Percentiles rank a stretch among this genome's conserved stretches.
Conservation (phyloP, 441 rosid genomes). For the Mallotus japonicus region DNA sequence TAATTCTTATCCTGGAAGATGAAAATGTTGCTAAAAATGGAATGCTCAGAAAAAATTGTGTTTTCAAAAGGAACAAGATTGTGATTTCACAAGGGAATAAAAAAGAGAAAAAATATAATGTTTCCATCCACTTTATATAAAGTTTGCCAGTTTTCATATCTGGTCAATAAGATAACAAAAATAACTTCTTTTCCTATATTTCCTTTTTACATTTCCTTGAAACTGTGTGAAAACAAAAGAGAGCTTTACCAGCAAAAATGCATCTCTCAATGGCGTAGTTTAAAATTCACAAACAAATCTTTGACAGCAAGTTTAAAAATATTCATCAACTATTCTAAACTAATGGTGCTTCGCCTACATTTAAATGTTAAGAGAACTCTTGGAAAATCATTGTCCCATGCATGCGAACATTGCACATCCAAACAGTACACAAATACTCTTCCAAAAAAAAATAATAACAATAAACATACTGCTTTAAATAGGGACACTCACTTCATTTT, state of each 20-base stretch:
- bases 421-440: background rate
- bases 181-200: background rate
- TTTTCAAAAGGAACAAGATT: no score
- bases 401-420: background rate
- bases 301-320: background rate
- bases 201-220: background rate
- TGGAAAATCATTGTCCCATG: background rate
- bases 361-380: background rate
- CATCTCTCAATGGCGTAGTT: background rate
- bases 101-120: background rate
- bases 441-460: background rate
- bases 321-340: background rate
- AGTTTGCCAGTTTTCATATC: no score
- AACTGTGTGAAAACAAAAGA: background rate
- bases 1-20: background rate
- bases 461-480: slow-evolving; percentile 6
- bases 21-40: background rate
- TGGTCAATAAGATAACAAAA: background rate
- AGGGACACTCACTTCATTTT: slow-evolving; percentile 52
- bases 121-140: background rate
- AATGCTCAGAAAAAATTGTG: background rate
- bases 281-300: background rate
- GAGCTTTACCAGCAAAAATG: background rate
- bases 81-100: no score
- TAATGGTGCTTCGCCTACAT: background rate